These are phyloP conservation scores for Ogataea populi-albae DNA, from an alignment of 805 yeast species.

Conservation along the genomic window DNA sequence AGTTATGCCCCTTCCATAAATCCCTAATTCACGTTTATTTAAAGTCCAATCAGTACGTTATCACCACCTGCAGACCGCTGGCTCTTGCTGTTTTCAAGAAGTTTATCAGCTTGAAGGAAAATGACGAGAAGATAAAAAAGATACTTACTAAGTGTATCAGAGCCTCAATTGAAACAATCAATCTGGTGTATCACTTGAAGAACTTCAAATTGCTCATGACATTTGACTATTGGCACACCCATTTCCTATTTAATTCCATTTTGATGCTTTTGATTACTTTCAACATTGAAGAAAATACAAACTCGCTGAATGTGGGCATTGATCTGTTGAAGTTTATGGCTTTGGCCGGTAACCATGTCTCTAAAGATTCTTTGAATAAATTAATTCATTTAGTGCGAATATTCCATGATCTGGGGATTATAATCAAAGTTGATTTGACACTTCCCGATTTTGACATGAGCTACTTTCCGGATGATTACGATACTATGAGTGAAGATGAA, in stretches of 20 bases:
- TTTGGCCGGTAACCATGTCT: constrained; percentile 27
- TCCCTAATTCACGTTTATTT: constrained; percentile 34
- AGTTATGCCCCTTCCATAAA: constrained; percentile 16
- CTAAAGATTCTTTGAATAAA: constrained; percentile 26
- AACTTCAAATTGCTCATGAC: constrained; percentile 31
- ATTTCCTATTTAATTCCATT: constrained; percentile 36
- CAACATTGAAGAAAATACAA: constrained; percentile 11
- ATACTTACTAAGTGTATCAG: constrained; percentile 31
- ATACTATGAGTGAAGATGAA: constrained; percentile 5
- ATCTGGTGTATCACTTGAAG: constrained; percentile 27
- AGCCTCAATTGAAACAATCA: constrained; percentile 33
- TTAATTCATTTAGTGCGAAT: constrained; percentile 21
- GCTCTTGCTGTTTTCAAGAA: constrained; percentile 35
- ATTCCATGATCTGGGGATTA: constrained; percentile 20
- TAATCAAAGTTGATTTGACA: constrained; percentile 13
- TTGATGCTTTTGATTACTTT: constrained; percentile 28
- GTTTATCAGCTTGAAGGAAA: constrained; percentile 17
- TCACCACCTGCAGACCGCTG: constrained; percentile 37
- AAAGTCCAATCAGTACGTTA: constrained; percentile 35
- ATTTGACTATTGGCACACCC: constrained; percentile 40
- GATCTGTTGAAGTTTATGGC: constrained; percentile 29
- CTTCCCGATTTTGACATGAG: constrained; percentile 13
- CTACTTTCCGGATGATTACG: constrained; percentile 6
- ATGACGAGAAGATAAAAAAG: constrained; percentile 22
- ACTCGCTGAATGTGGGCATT: constrained; percentile 19